Evolutionary conservation across 441 rosid genomes (phyloP).

Genomic region (Syzygium syzygioides): DNA sequence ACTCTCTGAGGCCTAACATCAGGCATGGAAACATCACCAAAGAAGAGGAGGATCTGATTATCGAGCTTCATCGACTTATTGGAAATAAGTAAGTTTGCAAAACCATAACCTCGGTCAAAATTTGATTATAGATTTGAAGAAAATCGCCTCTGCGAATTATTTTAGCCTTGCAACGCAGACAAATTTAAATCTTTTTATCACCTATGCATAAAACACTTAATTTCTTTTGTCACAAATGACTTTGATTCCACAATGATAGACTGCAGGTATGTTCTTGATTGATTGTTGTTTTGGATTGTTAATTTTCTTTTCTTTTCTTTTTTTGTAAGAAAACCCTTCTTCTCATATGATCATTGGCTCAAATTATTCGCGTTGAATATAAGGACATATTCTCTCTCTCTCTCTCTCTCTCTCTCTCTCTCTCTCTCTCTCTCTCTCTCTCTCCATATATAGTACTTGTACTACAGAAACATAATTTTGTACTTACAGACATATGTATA

Average conservation of each 20-base stretch:
- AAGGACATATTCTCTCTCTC: neutral
- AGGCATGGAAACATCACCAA: slow-evolving; percentile 38
- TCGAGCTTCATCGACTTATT: slow-evolving; percentile 26
- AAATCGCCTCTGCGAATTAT: neutral
- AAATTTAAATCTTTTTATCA: neutral
- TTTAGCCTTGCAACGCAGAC: neutral
- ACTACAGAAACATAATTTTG: no score
- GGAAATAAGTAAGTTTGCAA: slow-evolving; percentile 43
- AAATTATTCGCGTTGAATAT: neutral
- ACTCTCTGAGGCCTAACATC: slow-evolving; percentile 49
- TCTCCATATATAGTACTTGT: no score
- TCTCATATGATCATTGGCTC: neutral
- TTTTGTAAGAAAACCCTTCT: neutral
- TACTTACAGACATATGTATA: no score
- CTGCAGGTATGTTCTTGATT: neutral
- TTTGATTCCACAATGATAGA: neutral
- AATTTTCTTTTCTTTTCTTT: neutral
- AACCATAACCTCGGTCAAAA: neutral
- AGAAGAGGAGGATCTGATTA: slow-evolving; percentile 42
- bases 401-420: neutral
- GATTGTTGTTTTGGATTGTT: neutral
- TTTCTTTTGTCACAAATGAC: neutral
- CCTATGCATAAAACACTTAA: neutral
- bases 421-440: neutral
- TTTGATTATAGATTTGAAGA: neutral